These are phyloP conservation scores for Verticillium tricorpus DNA, from an alignment of 2,329 filamentous ascomycete species.

Conservation along the genomic window DNA sequence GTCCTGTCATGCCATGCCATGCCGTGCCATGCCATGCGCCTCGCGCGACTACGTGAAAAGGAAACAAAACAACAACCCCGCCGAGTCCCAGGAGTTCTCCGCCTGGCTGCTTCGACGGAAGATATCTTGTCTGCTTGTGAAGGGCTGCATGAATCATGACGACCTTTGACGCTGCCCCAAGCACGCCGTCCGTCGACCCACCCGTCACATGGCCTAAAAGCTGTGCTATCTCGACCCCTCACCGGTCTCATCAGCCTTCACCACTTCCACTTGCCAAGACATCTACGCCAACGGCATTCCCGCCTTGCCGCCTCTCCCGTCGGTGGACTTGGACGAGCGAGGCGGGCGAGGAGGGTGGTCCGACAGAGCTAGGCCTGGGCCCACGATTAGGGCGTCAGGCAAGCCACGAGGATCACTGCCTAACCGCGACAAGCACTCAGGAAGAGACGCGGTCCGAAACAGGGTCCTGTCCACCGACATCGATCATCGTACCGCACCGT, in stretches of 20 bases:
- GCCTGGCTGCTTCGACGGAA: neutral
- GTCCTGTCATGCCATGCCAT: neutral
- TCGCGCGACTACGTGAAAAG: neutral
- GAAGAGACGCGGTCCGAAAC: neutral
- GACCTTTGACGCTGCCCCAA: neutral
- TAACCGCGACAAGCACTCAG: neutral
- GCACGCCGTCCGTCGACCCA: neutral
- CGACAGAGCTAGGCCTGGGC: neutral
- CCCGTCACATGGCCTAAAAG: neutral
- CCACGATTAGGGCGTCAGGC: neutral
- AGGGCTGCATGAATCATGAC: neutral
- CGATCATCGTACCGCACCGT: neutral
- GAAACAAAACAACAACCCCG: neutral
- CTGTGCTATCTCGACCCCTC: neutral
- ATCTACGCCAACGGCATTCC: neutral
- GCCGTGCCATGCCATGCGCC: neutral
- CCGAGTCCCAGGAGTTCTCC: neutral
- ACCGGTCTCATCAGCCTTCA: neutral
- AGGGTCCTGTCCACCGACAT: neutral
- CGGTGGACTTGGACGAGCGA: neutral
- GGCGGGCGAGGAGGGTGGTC: neutral
- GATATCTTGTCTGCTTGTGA: neutral
- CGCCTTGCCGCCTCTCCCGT: neutral
- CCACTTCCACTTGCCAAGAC: neutral
- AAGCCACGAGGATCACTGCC: neutral